These are phyloP conservation scores for Penicillium paxilli DNA, from an alignment of 495 filamentous ascomycete genomes.

Conservation along the genomic window DNA sequence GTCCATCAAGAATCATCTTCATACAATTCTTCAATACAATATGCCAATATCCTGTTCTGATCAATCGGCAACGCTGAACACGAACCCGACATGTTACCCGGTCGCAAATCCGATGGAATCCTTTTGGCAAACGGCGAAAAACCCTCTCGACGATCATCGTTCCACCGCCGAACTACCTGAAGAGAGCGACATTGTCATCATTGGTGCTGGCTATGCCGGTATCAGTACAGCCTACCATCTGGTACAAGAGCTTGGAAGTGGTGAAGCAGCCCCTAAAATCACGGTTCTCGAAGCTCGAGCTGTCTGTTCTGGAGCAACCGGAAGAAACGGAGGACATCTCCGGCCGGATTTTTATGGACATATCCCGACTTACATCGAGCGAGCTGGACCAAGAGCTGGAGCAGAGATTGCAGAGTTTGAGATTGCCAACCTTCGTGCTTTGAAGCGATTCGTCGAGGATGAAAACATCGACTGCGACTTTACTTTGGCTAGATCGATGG, in stretches of 20 bases:
- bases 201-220: slow-evolving; percentile 72
- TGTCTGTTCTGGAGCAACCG: slow-evolving; percentile 41
- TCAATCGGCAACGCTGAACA: not conserved
- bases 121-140: slow-evolving; percentile 61
- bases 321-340: slow-evolving; percentile 39
- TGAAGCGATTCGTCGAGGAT: slow-evolving; percentile 33
- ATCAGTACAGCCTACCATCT: slow-evolving; percentile 61
- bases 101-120: slow-evolving; percentile 54
- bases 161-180: slow-evolving; percentile 46
- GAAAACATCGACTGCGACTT: slow-evolving; percentile 47
- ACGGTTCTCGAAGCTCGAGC: slow-evolving; percentile 40
- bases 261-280: slow-evolving; percentile 13
- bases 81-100: slow-evolving; percentile 33
- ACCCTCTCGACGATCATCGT: slow-evolving; percentile 53
- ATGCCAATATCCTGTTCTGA: not conserved
- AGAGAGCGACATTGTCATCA: slow-evolving; percentile 60
- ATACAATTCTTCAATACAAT: not conserved
- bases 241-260: slow-evolving; percentile 26
- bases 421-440: slow-evolving; percentile 27
- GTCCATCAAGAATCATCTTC: not conserved
- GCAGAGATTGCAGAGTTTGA: slow-evolving; percentile 32
- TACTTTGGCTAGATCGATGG: slow-evolving; percentile 33
- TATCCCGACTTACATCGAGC: slow-evolving; percentile 30
- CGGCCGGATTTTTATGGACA: slow-evolving; percentile 34
- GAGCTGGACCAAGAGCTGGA: slow-evolving; percentile 16